Evolutionary conservation across 352 stramenopile genomes (phyloP).

Genomic region (Thraustotheca clavata): DNA sequence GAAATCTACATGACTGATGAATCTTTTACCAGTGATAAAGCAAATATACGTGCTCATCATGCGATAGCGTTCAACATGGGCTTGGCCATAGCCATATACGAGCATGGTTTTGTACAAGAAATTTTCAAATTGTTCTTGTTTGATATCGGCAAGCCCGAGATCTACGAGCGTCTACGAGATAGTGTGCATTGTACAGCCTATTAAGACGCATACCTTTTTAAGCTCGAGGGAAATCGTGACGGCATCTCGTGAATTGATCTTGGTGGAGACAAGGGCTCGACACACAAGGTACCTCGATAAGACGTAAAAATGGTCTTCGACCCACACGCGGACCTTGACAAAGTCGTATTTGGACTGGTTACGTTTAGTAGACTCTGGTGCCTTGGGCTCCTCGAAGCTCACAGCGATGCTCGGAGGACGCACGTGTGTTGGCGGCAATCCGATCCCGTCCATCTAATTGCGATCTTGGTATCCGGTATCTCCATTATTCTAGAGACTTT

Average conservation of each 20-base stretch:
- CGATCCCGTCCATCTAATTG: no score
- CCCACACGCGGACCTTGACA: conserved; percentile 85
- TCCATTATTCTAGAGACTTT: no score
- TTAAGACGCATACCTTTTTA: conserved; percentile 44
- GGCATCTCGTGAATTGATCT: conserved; percentile 80
- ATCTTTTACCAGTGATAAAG: background rate
- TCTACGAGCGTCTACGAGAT: conserved; percentile 67
- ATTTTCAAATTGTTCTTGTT: conserved; percentile 85
- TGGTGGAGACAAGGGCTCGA: conserved; percentile 73
- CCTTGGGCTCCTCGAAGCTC: background rate
- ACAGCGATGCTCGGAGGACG: background rate
- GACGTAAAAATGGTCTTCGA: conserved; percentile 85
- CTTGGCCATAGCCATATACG: conserved; percentile 79
- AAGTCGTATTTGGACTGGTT: conserved; percentile 89
- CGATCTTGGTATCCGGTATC: no score
- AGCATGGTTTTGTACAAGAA: conserved; percentile 88
- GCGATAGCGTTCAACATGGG: conserved; percentile 74
- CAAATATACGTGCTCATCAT: conserved; percentile 77
- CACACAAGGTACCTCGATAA: conserved; percentile 80
- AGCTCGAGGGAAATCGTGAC: conserved; percentile 85
- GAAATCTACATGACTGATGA: conserved; percentile 39
- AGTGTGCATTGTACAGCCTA: background rate
- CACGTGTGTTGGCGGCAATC: background rate
- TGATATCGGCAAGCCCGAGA: conserved; percentile 73
- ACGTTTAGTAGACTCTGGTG: conserved; percentile 37